Evolutionary conservation across 2,329 filamentous ascomycete genomes (phyloP).

Genomic region (Venturia pyrina): DNA sequence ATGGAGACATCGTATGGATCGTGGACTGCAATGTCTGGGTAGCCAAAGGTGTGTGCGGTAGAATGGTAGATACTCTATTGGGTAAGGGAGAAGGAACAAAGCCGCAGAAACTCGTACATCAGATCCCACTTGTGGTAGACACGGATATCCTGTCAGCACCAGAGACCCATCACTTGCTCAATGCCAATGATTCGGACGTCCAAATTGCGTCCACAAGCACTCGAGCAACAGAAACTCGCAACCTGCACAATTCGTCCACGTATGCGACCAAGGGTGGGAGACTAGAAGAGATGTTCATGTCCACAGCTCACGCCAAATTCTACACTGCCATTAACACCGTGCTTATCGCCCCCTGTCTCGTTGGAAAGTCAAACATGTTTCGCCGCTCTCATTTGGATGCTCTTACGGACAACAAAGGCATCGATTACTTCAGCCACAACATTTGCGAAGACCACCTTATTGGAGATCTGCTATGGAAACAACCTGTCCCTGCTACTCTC

Average conservation of each 20-base stretch:
- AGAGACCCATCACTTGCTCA: not conserved
- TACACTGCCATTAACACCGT: conserved; percentile 96
- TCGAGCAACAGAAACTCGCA: conserved; percentile 11
- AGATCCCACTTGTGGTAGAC: conserved; percentile 84
- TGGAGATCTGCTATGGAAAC: conserved; percentile 79
- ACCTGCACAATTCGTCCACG: conserved; percentile 8
- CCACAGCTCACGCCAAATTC: conserved; percentile 90
- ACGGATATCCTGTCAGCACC: conserved; percentile 21
- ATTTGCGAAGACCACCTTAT: conserved; percentile 98
- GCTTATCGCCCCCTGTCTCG: conserved; percentile 78
- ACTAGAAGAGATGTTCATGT: conserved; percentile 90
- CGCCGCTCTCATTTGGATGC: conserved; percentile 79
- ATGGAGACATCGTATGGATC: conserved; percentile 84
- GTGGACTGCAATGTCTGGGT: conserved; percentile 97
- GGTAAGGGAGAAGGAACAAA: conserved; percentile 47
- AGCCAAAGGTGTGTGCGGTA: conserved; percentile 62
- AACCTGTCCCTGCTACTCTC: conserved; percentile 35
- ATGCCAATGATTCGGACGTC: not conserved
- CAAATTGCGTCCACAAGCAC: conserved; percentile 16
- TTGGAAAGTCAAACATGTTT: conserved; percentile 99
- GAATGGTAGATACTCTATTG: conserved; percentile 81
- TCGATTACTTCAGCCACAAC: conserved; percentile 89
- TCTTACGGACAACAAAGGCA: conserved; percentile 56
- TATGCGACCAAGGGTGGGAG: conserved; percentile 56
- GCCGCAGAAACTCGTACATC: conserved; percentile 82